These are phyloP conservation scores for Trematosphaeria pertusa DNA, from an alignment of 2,329 filamentous ascomycete genomes.

Conservation along the genomic window DNA sequence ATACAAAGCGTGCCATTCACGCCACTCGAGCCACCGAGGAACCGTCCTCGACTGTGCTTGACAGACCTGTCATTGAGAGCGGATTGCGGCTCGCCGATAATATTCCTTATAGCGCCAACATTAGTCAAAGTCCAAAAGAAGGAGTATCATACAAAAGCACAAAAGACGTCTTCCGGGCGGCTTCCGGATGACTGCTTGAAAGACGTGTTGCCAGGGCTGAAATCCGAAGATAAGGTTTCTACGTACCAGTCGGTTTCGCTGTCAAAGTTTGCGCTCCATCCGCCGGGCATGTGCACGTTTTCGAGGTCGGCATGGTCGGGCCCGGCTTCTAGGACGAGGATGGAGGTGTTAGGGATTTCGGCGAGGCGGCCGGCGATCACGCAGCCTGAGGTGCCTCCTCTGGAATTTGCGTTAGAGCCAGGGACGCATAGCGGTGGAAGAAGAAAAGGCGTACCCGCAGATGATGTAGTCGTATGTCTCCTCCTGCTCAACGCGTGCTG, in stretches of 20 bases:
- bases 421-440: neutral
- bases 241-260: too few relatives aligned
- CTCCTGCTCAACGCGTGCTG: too few relatives aligned
- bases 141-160: too few relatives aligned
- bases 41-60: slow-evolving; percentile 58
- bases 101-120: too few relatives aligned
- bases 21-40: slow-evolving; percentile 59
- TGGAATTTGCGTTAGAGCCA: slow-evolving; percentile 15
- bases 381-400: slow-evolving; percentile 58
- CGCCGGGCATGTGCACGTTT: slow-evolving; percentile 60
- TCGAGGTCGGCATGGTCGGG: slow-evolving; percentile 55
- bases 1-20: slow-evolving; percentile 60
- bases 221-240: too few relatives aligned
- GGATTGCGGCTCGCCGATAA: slow-evolving; percentile 51
- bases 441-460: slow-evolving; percentile 25
- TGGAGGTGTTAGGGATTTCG: slow-evolving; percentile 50
- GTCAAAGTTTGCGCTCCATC: too few relatives aligned
- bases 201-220: too few relatives aligned
- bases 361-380: slow-evolving; percentile 58
- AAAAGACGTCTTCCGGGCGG: too few relatives aligned
- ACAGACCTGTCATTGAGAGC: slow-evolving; percentile 54
- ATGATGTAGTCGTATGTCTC: slow-evolving; percentile 29
- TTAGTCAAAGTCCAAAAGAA: too few relatives aligned
- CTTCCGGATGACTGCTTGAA: too few relatives aligned
- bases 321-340: slow-evolving; percentile 58